Evolutionary conservation across 345 rosid genomes (phyloP).

Genomic region (Moringa oleifera): DNA sequence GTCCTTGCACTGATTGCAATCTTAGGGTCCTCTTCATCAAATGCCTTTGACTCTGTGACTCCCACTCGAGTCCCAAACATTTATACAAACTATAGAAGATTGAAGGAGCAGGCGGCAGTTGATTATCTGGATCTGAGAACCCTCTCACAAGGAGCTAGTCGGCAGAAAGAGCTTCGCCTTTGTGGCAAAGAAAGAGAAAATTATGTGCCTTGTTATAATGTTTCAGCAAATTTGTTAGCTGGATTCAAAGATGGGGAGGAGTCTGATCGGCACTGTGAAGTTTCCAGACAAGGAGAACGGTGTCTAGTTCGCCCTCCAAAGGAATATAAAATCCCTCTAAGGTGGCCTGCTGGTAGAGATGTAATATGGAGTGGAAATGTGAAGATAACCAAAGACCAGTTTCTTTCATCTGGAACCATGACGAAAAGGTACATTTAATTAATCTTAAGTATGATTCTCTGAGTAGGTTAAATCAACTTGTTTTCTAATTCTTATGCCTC

Average conservation of each 20-base stretch:
- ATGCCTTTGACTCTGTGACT: slow-evolving; percentile 42
- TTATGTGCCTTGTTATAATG: slow-evolving; percentile 88
- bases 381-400: slow-evolving; percentile 90
- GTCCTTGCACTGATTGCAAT: slow-evolving; percentile 61
- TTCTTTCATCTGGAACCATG: slow-evolving; percentile 96
- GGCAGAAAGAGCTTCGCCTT: slow-evolving; percentile 51
- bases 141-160: slow-evolving; percentile 47
- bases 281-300: slow-evolving; percentile 36
- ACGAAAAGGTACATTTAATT: slow-evolving; percentile 62
- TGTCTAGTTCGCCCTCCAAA: slow-evolving; percentile 91
- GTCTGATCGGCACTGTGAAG: slow-evolving; percentile 87
- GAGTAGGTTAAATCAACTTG: slow-evolving; percentile 4
- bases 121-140: slow-evolving; percentile 78
- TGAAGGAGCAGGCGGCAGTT: slow-evolving; percentile 86
- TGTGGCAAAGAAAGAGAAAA: slow-evolving; percentile 92
- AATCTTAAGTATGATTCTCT: slow-evolving; percentile 5
- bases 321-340: slow-evolving; percentile 87
- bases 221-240: slow-evolving; percentile 61
- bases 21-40: slow-evolving; percentile 63
- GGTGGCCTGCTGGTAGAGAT: slow-evolving; percentile 96
- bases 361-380: slow-evolving; percentile 97
- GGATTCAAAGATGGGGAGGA: slow-evolving; percentile 83
- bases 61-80: slow-evolving; percentile 41
- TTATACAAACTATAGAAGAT: slow-evolving; percentile 70
- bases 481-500: slow-evolving; percentile 3